Conservation (phyloP, 148 eudicot genomes). For the Persicaria maculosa region DNA sequence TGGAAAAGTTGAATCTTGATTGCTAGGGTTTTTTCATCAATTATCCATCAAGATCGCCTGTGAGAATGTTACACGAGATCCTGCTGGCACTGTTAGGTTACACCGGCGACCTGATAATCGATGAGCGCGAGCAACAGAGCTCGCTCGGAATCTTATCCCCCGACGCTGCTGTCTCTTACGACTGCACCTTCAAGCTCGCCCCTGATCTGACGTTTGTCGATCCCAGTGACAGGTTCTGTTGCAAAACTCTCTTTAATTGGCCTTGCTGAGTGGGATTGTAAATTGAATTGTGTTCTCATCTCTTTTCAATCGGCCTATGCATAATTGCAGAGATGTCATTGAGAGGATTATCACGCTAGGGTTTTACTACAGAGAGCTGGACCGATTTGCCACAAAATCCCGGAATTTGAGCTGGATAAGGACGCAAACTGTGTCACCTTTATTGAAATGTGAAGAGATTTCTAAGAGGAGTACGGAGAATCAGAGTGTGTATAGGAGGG, state of each 20-base stretch:
- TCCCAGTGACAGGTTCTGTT: conserved; percentile 53
- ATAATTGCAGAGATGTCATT: conserved; percentile 68
- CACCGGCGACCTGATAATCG: conserved; percentile 96
- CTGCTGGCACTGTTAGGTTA: conserved; percentile 75
- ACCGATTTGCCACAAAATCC: conserved; percentile 71
- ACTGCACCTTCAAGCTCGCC: conserved; percentile 73
- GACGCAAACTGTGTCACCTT: conserved; percentile 40
- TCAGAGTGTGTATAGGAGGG: conserved; percentile 79
- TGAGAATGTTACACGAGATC: conserved; percentile 76
- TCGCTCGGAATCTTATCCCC: conserved; percentile 42
- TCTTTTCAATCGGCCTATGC: neutral
- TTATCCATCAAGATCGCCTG: neutral
- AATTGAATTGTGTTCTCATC: neutral
- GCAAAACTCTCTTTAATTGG: neutral
- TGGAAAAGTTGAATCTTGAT: neutral
- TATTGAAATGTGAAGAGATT: conserved; percentile 38
- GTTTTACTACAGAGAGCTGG: conserved; percentile 92
- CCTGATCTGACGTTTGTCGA: conserved; percentile 69
- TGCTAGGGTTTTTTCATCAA: neutral
- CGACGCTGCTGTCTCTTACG: conserved; percentile 42
- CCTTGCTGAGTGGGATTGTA: neutral
- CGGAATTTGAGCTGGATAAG: conserved; percentile 94
- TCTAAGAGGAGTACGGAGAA: conserved; percentile 39
- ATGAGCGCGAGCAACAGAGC: conserved; percentile 47
- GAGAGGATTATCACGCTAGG: conserved; percentile 79